These are phyloP conservation scores for Iberis pinnata DNA, from an alignment of 345 rosid species.

Conservation along the genomic window DNA sequence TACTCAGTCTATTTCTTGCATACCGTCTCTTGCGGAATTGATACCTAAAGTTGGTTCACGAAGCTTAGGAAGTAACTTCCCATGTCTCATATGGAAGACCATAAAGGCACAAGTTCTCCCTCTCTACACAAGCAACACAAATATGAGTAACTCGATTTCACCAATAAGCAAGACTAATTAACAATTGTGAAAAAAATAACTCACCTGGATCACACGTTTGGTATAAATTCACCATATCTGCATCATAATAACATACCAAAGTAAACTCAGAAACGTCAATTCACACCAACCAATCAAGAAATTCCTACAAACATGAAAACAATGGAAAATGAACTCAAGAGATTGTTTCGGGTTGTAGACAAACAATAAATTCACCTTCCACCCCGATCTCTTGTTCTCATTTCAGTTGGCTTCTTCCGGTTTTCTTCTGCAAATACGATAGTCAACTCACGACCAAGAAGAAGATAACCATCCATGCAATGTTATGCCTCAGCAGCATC, in stretches of 20 bases:
- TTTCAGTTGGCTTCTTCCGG: slow-evolving; percentile 91
- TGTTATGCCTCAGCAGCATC: slow-evolving; percentile 91
- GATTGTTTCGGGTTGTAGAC: too few species aligned
- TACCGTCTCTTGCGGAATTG: slow-evolving; percentile 96
- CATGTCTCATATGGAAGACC: slow-evolving; percentile 95
- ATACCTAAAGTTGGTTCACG: slow-evolving; percentile 97
- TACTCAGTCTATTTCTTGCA: slow-evolving; percentile 98
- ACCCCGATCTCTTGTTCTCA: slow-evolving; percentile 80
- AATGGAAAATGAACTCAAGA: too few species aligned
- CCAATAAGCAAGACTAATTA: too few species aligned
- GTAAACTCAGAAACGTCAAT: slow-evolving; percentile 13
- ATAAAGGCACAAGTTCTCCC: slow-evolving; percentile 91
- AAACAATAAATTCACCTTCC: too few species aligned
- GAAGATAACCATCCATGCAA: slow-evolving; percentile 93
- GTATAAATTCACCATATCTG: slow-evolving; percentile 93
- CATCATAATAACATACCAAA: not conserved
- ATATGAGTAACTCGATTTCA: too few species aligned
- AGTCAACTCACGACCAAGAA: slow-evolving; percentile 83
- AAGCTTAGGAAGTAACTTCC: slow-evolving; percentile 99
- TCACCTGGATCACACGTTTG: slow-evolving; percentile 97
- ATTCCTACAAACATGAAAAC: too few species aligned
- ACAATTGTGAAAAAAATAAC: slow-evolving; percentile 36
- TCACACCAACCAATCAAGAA: too few species aligned
- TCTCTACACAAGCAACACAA: slow-evolving; percentile 45
- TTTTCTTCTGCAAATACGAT: slow-evolving; percentile 98